Base-by-base conservation (phyloP, 257 asterid genomes). In the Nicotiana attenuata region DNA sequence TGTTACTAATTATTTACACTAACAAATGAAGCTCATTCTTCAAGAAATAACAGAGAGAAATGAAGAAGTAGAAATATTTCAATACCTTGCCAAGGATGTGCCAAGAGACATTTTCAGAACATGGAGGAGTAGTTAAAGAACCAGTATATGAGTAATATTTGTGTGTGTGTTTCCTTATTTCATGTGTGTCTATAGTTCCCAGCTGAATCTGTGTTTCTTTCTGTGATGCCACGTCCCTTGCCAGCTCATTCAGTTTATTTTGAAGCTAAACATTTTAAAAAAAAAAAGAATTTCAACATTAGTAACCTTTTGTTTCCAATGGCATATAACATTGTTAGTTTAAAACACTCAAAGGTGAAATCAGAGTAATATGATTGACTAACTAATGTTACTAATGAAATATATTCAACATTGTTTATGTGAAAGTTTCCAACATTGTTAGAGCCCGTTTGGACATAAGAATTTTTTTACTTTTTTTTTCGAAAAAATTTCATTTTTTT, bases 71-170 rank as follows among this genome's bases (percentile, higher is more conserved):
- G 16, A 50, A 29, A 14, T 1, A 17, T 22, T 19, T 10, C 1
- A 22, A 33, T n/a, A 87, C 93, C 90, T 90, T 82, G n/a, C 85
- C 90, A 52, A 87, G 86, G 71, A 91, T 84, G 59, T 85, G 82
- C 65, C 91, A 90, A 47, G 81, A 53, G 17, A 91, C 76, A 83
- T 64, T 57, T 82, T 91, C 92, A 6, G 87, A 47, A 87, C 93
- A 91, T 47, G 96, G 96, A 63, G 96, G 96, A 81, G 69, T 88
- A 31, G 92, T 91, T 10, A 80, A 86, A 65, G 93, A 91, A 81
- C 96, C 96, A 8, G 80, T 10, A 28, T 88, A 92, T 41, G 35
- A 83, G 88, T 89, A 91, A 26, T 90, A 91, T 76, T 88, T 90
- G 85, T 68, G 81, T 2, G 83, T 60, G 15, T 88, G 88, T 80